A percentile compares a stretch with the other conserved stretches of the same genome.
phyloP scores from a whole-genome alignment of 1,139 yeast species.

The Pichia sp. region DNA sequence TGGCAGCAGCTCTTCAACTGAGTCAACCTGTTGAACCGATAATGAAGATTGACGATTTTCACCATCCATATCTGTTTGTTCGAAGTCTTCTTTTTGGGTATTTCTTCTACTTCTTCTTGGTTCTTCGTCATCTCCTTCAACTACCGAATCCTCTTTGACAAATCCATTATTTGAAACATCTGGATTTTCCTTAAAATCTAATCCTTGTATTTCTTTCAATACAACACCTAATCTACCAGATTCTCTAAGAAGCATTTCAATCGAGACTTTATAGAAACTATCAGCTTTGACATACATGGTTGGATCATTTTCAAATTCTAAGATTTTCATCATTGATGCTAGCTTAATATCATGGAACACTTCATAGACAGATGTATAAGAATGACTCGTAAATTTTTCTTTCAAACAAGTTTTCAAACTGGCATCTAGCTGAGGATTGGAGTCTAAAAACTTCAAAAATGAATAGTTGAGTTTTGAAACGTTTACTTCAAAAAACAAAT shows the following conservation, averaged over 20 bases:
- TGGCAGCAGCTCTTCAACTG: conserved; percentile 16
- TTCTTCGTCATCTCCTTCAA: neutral
- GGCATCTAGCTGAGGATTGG: neutral
- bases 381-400: conserved; percentile 25
- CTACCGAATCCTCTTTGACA: neutral
- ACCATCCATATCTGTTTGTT: conserved; percentile 2
- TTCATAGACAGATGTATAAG: conserved; percentile 41
- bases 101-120: conserved; percentile 2
- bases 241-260: conserved; percentile 69
- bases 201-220: conserved; percentile 2
- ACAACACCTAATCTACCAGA: conserved; percentile 39
- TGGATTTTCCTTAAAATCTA: neutral
- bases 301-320: conserved; percentile 25
- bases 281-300: conserved; percentile 50
- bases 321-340: conserved; percentile 39
- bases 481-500: conserved; percentile 35
- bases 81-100: conserved; percentile 1
- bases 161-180: neutral
- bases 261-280: conserved; percentile 59
- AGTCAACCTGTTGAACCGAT: conserved; percentile 6
- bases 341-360: conserved; percentile 70
- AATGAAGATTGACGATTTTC: conserved; percentile 3
- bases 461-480: conserved; percentile 37
- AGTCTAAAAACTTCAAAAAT: conserved; percentile 29
- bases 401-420: conserved; percentile 28